A percentile compares a stretch with the other conserved stretches of the same genome.
These are phyloP conservation scores for Phytophthora nicotianae DNA, from an alignment of 352 stramenopile genomes.

Conservation along the genomic window DNA sequence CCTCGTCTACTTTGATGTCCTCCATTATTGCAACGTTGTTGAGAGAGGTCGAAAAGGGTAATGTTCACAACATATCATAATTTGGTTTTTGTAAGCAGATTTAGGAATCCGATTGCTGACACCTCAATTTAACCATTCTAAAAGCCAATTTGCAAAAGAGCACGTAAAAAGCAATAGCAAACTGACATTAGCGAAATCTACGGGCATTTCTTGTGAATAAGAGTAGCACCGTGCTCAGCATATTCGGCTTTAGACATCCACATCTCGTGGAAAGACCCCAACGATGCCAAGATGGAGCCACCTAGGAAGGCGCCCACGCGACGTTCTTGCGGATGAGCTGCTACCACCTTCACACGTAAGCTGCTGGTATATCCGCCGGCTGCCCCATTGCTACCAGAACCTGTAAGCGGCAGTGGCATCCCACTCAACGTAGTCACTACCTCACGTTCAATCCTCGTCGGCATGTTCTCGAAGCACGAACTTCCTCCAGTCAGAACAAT, in stretches of 20 bases:
- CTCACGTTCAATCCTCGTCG: slow-evolving; percentile 73
- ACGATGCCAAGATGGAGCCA: slow-evolving; percentile 96
- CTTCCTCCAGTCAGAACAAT: slow-evolving; percentile 77
- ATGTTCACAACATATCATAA: no score
- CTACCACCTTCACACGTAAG: slow-evolving; percentile 74
- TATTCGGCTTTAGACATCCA: slow-evolving; percentile 99
- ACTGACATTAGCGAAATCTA: slow-evolving; percentile 17
- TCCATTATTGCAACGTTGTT: no score
- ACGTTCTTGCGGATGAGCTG: slow-evolving; percentile 67
- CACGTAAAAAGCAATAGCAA: no score
- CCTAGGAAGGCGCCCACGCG: slow-evolving; percentile 88
- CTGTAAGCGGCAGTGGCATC: slow-evolving; percentile 39
- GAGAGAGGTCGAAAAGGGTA: no score
- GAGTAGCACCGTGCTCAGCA: slow-evolving; percentile 94
- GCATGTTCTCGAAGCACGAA: slow-evolving; percentile 86
- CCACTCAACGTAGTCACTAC: slow-evolving; percentile 59
- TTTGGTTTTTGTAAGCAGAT: no score
- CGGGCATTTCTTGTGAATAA: slow-evolving; percentile 98
- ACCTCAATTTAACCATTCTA: no score
- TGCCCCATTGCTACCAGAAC: slow-evolving; percentile 10
- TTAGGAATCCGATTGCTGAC: no score
- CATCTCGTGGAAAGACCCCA: slow-evolving; percentile 99
- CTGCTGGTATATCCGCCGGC: slow-evolving; percentile 38
- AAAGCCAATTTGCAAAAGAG: no score
- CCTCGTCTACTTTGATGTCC: no score